phyloP scores from a whole-genome alignment of 106 monocot species.

The Acorus gramineus region DNA sequence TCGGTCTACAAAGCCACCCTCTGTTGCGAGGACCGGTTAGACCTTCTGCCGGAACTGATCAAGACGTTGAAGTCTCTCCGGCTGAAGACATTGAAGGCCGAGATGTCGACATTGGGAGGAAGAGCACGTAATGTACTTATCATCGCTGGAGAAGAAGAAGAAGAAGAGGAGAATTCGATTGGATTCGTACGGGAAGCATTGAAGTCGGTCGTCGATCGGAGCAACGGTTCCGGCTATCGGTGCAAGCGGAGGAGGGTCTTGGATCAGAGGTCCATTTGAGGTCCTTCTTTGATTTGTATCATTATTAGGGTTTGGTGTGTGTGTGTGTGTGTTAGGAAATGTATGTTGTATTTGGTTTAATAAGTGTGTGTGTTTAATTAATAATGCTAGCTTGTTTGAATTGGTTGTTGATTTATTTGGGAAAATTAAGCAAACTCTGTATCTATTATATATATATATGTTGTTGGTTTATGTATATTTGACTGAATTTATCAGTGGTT shows the following conservation, averaged over 20 bases:
- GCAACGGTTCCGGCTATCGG: slow-evolving; percentile 13
- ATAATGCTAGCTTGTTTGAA: no score
- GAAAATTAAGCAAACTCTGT: no score
- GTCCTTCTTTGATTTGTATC: background rate
- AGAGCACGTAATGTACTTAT: slow-evolving; percentile 52
- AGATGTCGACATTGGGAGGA: slow-evolving; percentile 63
- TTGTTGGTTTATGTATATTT: no score
- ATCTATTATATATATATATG: no score
- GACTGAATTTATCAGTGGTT: no score
- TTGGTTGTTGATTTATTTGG: no score
- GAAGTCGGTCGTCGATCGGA: slow-evolving; percentile 31
- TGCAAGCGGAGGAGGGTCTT: slow-evolving; percentile 30
- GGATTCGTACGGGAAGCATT: slow-evolving; percentile 15
- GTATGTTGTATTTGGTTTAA: no score
- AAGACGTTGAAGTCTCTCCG: slow-evolving; percentile 41
- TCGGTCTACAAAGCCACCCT: slow-evolving; percentile 42
- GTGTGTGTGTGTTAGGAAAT: background rate
- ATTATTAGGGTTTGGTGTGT: background rate
- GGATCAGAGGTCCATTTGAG: slow-evolving; percentile 7
- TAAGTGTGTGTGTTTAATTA: no score
- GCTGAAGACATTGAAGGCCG: slow-evolving; percentile 45
- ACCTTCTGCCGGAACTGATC: slow-evolving; percentile 53
- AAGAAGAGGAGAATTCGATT: background rate
- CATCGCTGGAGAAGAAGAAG: slow-evolving; percentile 31
- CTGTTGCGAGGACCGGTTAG: slow-evolving; percentile 62